Percentiles rank a stretch among this genome's conserved stretches.
phyloP scores from a whole-genome alignment of 139 green algal genomes.

The Gonium pectorale region DNA sequence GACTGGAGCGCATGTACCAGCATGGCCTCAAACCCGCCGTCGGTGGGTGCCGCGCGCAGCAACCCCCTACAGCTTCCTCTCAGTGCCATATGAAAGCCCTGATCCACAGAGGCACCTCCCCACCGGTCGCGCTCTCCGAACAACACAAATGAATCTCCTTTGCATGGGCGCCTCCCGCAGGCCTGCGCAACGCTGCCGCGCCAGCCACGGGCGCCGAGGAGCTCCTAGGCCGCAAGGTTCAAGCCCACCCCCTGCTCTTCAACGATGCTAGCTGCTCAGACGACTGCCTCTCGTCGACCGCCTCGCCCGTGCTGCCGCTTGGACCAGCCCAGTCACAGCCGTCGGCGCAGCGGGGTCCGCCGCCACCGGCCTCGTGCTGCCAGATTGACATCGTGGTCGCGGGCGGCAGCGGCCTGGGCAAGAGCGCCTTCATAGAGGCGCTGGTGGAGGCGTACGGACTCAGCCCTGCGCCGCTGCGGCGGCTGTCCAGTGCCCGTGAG shows the following conservation, averaged over 20 bases:
- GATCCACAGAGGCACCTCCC: too few relatives aligned
- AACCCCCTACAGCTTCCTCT: too few relatives aligned
- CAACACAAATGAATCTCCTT: too few relatives aligned
- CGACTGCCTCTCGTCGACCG: background rate
- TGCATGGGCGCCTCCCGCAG: too few relatives aligned
- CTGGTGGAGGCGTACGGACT: background rate
- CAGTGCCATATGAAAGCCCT: too few relatives aligned
- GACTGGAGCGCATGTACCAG: too few relatives aligned
- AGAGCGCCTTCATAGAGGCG: conserved; percentile 1
- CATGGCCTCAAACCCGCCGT: too few relatives aligned
- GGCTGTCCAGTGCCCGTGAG: background rate
- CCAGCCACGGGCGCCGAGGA: too few relatives aligned
- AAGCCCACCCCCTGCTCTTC: background rate
- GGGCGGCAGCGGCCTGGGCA: conserved; percentile 5
- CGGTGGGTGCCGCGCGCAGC: too few relatives aligned
- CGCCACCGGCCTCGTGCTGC: background rate
- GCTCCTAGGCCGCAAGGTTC: background rate
- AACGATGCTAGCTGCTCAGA: background rate
- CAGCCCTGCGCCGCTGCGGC: background rate
- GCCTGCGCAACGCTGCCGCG: too few relatives aligned
- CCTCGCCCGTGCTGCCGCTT: background rate
- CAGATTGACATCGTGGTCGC: conserved; percentile 10
- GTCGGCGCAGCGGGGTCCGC: background rate
- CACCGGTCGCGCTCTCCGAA: too few relatives aligned
- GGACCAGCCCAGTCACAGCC: background rate